Evolutionary conservation across 164 flowering plant genomes (phyloP), one percentile per base, ranked within the genome.

Genomic region (Annona squamosa): DNA sequence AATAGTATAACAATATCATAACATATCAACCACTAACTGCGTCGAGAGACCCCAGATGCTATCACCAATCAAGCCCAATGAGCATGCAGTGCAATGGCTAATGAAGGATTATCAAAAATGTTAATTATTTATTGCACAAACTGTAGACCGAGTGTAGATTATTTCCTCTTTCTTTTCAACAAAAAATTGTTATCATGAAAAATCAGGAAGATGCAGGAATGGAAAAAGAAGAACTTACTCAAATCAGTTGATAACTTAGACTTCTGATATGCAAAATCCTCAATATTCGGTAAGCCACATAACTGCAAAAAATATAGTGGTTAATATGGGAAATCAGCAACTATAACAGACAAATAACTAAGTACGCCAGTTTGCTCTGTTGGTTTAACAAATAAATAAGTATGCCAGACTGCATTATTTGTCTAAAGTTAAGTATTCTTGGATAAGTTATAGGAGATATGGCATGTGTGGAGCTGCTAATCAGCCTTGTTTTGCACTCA

Each of bases 261-360:
- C 71, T 79, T 83, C 52, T 78, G 77, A 75, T 77, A 93, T 26
- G 88, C 89, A 75, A 93, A 93, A 17, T 88, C 98, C 82, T 93
- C 98, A 73, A 93, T 91, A 63, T 93, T 93, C 46, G 92, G 93
- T 9, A 84, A 73, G 48, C 70, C 79, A 75, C 72, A 37, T n/a
- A 72, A 42, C 94, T 90, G 86, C 85, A 80, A 5, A 48, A 4
- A 64, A 63, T 67, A 67, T 48, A 62, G 4, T 37, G 4, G 63
- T 46, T 41, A 45, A 68, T 68, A 52, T 71, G 47, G 65, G 18
- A 41, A 44, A 41, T 7, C 5, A 9, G 4, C 7, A 17, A 17
- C 56, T 13, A 46, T 43, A 44, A 61, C 46, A 16, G 41, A 42
- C 2, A 0, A 63, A 44, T 63, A 17, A 2, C 9, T 52, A 9